Base-by-base conservation (phyloP, 2,329 filamentous ascomycete species). In the Talaromyces sp. region DNA sequence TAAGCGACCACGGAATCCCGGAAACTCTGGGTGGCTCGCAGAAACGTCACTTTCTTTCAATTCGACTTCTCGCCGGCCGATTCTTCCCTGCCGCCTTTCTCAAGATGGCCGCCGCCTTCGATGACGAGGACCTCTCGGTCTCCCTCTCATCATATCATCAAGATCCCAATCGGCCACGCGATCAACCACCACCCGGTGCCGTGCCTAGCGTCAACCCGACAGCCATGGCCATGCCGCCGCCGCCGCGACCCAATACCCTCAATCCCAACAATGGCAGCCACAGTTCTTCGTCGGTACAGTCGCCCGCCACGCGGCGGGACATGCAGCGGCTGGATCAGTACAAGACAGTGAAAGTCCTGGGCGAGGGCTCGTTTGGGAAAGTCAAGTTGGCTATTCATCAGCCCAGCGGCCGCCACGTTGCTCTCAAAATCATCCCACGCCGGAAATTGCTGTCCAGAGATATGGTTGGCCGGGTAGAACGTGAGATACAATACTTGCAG, bases 401-500 rank as follows among this genome's bases (percentile, higher is more conserved):
- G 71, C 88, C 92, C 68, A 98, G 91, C 68, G 91, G 91, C 66
- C 93, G 98, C 77, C 91, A 97, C 80, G 95, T 99, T 57, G 95
- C 95, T 31, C 85, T 99, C 73, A 99, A 99, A 83, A 97, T 98
- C 73, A 99, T 99, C 72, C 91, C 92, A 50, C 87, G 95, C 67
- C 95, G 95, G 81, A 96, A 97, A 81, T 85, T 99, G 72, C 92
- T 97, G 69, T 98, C 93, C 68, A 85, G 94, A 72, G 95, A 99
- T 77, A 98, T 99, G 95, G 93, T 96, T 59, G 95, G 95, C 64
- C 87, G 95, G 64, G 96, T 99, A 66, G 95, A 99, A 81, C 87
- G 95, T 68, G 95, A 99, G 82, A 99, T 99, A 69, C 93, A 97
- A 76, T 99, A 99, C 74, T 85, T 99, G 65, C 95, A 99, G 79